Base-by-base conservation (phyloP, 2,329 filamentous ascomycete genomes). In the Aureobasidium sp. region DNA sequence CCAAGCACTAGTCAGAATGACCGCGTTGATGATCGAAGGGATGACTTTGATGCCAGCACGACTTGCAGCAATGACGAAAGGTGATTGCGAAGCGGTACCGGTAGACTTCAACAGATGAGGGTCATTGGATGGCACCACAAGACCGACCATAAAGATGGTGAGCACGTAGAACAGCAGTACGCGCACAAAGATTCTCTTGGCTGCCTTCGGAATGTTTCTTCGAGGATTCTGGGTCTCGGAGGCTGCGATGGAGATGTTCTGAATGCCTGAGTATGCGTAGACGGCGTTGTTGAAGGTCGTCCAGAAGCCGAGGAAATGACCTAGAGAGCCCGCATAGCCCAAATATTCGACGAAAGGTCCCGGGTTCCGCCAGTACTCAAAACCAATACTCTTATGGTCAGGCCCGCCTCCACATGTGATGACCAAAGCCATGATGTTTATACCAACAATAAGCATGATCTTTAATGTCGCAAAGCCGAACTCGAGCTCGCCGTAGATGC, bases 11-110 rank as follows among this genome's bases (percentile, higher is more conserved):
- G 86, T 85, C 57, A 89, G 76, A 66, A 89, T 83, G 25, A 83
- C 84, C 36, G 80, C 86, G 69, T 90, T 89, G 75, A 89, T 86
- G 66, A 88, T 79, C 64, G 83, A 82, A 65, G 86, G 82, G 2
- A 89, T 79, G 1, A 79, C 80, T 3, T 75, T 73, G 25, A 53
- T 53, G 2, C 78, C 78, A 3, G 75, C 77, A 58, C 76, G 71
- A 59, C 75, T 74, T 65, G 79, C 79, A 36, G 75, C 79, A 13
- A 80, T 72, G 10, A 80, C 79, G 65, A 79, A 81, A 0, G 78
- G 76, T 1, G 77, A 79, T 1, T 81, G 79, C 11, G 78, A 79
- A 1, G 82, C 82, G 49, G 79, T 81, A 7, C 76, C 74, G 25
- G 78, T 79, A 29, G 82, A 81, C 16, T 74, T 71, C 25, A 79